Percentiles rank a stretch among this genome's conserved stretches.
Evolutionary conservation across 768 basidiomycete genomes (phyloP).

Genomic region (Tephrocybe sp.): DNA sequence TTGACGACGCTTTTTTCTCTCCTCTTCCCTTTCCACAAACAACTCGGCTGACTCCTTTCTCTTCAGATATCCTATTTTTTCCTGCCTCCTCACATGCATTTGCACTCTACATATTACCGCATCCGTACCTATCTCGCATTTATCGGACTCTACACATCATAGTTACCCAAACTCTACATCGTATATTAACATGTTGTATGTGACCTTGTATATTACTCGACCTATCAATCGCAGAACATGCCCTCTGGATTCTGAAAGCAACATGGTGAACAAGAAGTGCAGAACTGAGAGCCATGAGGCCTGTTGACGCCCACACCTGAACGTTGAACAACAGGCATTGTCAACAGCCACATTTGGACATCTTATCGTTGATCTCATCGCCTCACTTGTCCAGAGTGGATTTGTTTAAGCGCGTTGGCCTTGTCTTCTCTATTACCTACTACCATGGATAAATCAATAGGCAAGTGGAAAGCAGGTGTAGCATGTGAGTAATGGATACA

Average conservation of each 20-base stretch:
- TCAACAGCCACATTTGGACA: background rate
- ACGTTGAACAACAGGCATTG: no score
- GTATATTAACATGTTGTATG: no score
- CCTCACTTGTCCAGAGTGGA: no score
- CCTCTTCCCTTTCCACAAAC: background rate
- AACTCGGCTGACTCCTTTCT: background rate
- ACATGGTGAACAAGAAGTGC: no score
- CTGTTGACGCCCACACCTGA: no score
- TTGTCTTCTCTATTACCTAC: background rate
- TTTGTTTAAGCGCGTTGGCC: no score
- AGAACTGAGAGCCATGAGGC: no score
- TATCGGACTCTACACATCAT: background rate
- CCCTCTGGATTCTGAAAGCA: no score
- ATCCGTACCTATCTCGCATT: slow-evolving; percentile 1
- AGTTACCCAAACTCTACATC: background rate
- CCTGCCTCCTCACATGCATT: background rate
- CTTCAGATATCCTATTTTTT: background rate
- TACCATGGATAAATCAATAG: slow-evolving; percentile 23
- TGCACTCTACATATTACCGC: background rate
- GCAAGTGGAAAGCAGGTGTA: slow-evolving; percentile 44
- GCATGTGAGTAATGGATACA: slow-evolving; percentile 36
- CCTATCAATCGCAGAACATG: no score
- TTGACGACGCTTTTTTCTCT: background rate
- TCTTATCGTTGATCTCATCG: slow-evolving; percentile 13
- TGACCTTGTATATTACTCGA: slow-evolving; percentile 4